Evolutionary conservation across 2,329 filamentous ascomycete species (phyloP), one percentile per base, ranked within the genome.

Genomic region (Trichoderma atroviride): DNA sequence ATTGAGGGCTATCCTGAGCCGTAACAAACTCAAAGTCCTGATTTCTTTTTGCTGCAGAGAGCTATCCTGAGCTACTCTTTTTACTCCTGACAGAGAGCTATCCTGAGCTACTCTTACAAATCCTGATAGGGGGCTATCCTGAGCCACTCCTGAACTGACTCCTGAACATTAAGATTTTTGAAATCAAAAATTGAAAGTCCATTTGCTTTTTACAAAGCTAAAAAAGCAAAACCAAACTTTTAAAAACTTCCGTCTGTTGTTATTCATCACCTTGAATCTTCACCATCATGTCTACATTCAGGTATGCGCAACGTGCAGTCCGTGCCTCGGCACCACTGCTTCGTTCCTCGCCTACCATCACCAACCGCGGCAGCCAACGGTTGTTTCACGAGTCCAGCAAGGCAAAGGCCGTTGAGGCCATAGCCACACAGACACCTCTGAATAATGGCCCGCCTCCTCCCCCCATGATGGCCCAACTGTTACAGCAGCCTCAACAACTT

Each of bases 71-170:
- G 70, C 70, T 61, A 68, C 68, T 70, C 68, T 68, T 40, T 40
- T 24, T 47, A 60, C 62, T 71, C 70, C 58, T 61, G 60, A 66
- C 65, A 71, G 70, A 70, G 71, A 70, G 71, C 71, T 72, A 72
- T 72, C 71, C 71, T 72, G 71, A 72, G 72, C 64, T 67, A 62
- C 70, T 71, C 70, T 70, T 71, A 67, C 64, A 70, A 69, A 60
- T 71, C 70, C 59, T 62, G 61, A 67, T 66, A 71, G 70, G 66
- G 71, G 68, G 71, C 71, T 72, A 72, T 72, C 71, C 71, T 72
- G 71, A 72, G 72, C 64, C 62, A 62, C 69, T 70, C 70, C 69
- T 71, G 56, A 70, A 69, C 69, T 68, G 69, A 70, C 69, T 70
- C 69, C 69, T 70, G 69, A 70, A 50, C 64, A 62, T 68, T 61